A percentile compares a stretch with the other conserved stretches of the same genome.
Conservation (phyloP, 495 filamentous ascomycete species). For the Saxophila tyrrhenica region DNA sequence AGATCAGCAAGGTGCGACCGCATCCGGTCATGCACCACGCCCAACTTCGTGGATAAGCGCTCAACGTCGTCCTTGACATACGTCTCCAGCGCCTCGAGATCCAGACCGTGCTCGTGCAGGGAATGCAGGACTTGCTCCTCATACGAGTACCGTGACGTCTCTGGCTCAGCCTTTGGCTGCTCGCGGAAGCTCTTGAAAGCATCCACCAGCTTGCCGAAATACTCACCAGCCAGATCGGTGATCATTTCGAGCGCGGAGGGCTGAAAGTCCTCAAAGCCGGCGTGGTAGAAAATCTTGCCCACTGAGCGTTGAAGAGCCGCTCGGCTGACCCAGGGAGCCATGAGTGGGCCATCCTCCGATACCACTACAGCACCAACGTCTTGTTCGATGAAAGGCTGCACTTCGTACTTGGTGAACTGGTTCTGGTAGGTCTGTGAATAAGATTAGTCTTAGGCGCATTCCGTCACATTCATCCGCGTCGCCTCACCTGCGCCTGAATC, state of each 20-base stretch:
- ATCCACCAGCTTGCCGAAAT: conserved; percentile 69
- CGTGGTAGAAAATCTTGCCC: conserved; percentile 89
- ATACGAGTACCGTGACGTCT: conserved; percentile 49
- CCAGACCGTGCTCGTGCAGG: conserved; percentile 66
- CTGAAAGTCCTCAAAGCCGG: conserved; percentile 95
- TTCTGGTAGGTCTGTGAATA: conserved; percentile 79
- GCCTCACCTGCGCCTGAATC: conserved; percentile 75
- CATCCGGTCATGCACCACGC: conserved; percentile 82
- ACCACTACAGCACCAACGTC: conserved; percentile 78
- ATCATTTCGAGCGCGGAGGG: conserved; percentile 83
- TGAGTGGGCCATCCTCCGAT: conserved; percentile 76
- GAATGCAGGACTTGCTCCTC: conserved; percentile 85
- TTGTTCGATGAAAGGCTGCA: conserved; percentile 75
- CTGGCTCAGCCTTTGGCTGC: conserved; percentile 52
- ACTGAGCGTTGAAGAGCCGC: conserved; percentile 80
- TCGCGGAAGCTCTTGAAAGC: conserved; percentile 75
- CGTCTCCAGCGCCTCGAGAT: conserved; percentile 67
- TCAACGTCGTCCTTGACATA: conserved; percentile 95
- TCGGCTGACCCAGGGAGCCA: conserved; percentile 66
- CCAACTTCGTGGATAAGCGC: conserved; percentile 69
- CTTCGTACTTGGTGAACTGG: conserved; percentile 95
- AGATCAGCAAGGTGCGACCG: conserved; percentile 81
- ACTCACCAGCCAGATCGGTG: conserved; percentile 83
- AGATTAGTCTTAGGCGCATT: not conserved
- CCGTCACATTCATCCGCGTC: not conserved